Base-by-base conservation (phyloP, 257 asterid genomes). In the Solanum dulcamara region DNA sequence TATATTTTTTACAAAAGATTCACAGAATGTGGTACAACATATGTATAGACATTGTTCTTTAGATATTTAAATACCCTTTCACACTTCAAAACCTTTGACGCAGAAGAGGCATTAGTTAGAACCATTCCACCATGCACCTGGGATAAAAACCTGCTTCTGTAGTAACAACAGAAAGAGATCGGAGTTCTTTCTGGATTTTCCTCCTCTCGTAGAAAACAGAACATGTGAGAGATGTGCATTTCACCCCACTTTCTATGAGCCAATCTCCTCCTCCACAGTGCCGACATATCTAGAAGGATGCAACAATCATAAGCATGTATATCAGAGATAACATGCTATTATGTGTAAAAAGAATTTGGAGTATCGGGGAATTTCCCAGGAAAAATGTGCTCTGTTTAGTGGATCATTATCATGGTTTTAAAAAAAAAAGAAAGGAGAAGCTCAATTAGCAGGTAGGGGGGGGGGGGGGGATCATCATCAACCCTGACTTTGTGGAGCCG, bases 191-290 rank as follows among this genome's bases (percentile, higher is more conserved):
- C 94, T 94, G 95, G 30, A 92, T 91, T 89, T 96, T 96, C 88
- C 91, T 89, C 88, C 99, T 91, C 90, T 96, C 97, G 0, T 92
- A 95, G 87, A 95, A 96, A 88, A 96, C 91, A 6, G 98, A 90
- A 89, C 99, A 96, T 0, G 98, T 94, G 8, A 96, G 94, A 32
- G 98, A 95, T 24, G 75, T 90, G 93, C 99, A 96, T 89, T 95
- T 95, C 86, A 93, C 97, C 32, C 99, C 98, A 32, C 93, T 94
- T 84, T 94, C 98, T 40, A 95, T 18, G 13, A 85, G 66, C 98
- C 99, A 94, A 87, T 95, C 99, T 5, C 97, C 99, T 70, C 99
- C 99, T 81, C 99, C 99, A 88, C 99, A 96, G 62, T 94, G 94
- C 85, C 97, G 91, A 85, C 99, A 96, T 85, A 96, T 95, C 99